Conservation (phyloP, 2,329 filamentous ascomycete genomes). For the Ceratocystiopsis brevicomis region DNA sequence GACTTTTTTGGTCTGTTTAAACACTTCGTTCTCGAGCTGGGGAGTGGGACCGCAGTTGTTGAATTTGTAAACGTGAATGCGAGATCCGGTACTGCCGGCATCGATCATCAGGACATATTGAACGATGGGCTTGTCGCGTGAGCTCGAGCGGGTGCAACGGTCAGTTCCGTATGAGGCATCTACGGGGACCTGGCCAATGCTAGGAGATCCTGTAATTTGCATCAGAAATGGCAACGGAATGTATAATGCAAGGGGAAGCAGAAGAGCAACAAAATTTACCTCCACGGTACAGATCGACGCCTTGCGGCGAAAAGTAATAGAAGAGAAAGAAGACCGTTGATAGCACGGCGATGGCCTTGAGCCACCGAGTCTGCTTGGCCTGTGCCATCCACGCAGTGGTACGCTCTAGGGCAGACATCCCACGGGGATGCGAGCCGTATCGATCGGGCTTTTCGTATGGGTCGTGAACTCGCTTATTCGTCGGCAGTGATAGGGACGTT, state of each 20-base stretch:
- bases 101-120: slow-evolving; percentile 99
- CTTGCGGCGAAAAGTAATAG: slow-evolving; percentile 42
- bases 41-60: slow-evolving; percentile 96
- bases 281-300: slow-evolving; percentile 33
- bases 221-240: background rate
- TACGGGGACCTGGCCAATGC: slow-evolving; percentile 31
- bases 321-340: slow-evolving; percentile 41
- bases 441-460: slow-evolving; percentile 46
- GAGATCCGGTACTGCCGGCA: slow-evolving; percentile 89
- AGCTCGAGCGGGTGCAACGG: slow-evolving; percentile 67
- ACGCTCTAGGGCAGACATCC: slow-evolving; percentile 30
- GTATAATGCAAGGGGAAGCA: too few species aligned
- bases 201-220: background rate
- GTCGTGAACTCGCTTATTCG: slow-evolving; percentile 39
- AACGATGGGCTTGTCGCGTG: slow-evolving; percentile 77
- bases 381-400: slow-evolving; percentile 41
- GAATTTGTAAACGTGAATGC: slow-evolving; percentile 97
- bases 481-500: slow-evolving; percentile 44
- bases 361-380: slow-evolving; percentile 44
- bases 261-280: slow-evolving; percentile 15
- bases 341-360: slow-evolving; percentile 45
- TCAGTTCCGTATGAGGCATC: slow-evolving; percentile 47
- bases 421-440: slow-evolving; percentile 30
- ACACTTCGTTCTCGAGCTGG: slow-evolving; percentile 79
- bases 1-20: slow-evolving; percentile 80